Evolutionary conservation across 2,329 filamentous ascomycete species (phyloP).

Genomic region (Calonectria leucothoes): DNA sequence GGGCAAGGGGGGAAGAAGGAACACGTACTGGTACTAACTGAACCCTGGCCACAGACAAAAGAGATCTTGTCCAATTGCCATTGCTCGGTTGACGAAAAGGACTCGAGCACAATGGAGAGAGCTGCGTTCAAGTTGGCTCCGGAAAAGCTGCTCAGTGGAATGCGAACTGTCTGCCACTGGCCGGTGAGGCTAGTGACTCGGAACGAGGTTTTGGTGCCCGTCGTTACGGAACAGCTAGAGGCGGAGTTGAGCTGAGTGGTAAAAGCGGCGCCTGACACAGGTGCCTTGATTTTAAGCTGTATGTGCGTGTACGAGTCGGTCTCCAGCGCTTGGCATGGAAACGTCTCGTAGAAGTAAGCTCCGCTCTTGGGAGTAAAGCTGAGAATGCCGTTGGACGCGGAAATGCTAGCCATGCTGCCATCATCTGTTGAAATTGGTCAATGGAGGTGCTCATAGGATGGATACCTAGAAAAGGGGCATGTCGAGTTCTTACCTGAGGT

Average conservation of each 20-base stretch:
- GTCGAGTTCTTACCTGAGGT: conserved; percentile 47
- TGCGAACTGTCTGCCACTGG: conserved; percentile 59
- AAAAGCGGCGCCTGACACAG: conserved; percentile 34
- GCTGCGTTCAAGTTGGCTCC: conserved; percentile 63
- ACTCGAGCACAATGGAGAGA: conserved; percentile 58
- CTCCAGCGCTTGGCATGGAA: conserved; percentile 58
- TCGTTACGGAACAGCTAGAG: conserved; percentile 53
- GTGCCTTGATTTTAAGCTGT: conserved; percentile 38
- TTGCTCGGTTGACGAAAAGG: conserved; percentile 37
- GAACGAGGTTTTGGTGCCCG: conserved; percentile 57
- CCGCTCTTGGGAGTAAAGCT: conserved; percentile 60
- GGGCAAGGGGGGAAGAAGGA: background rate
- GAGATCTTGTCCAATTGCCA: conserved; percentile 61
- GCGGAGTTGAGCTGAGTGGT: conserved; percentile 53
- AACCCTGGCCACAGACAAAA: conserved; percentile 53
- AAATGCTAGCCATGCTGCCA: conserved; percentile 56
- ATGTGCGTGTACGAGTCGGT: conserved; percentile 61
- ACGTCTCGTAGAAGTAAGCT: conserved; percentile 67
- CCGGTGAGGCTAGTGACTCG: conserved; percentile 61
- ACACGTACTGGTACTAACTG: conserved; percentile 19
- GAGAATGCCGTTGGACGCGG: conserved; percentile 55
- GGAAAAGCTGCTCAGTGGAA: conserved; percentile 61
- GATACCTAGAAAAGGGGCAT: background rate
- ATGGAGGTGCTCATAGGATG: background rate
- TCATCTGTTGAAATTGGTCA: conserved; percentile 55